Conservation (phyloP, 176 grass and related monocot genomes). For the Zea mays region Zm-B73-REFERENCE-NAM-5.0 NC_050097.1:2833001-2833500, state of each 20-base stretch:
- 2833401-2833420: slow-evolving; percentile 2
- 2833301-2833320: slow-evolving; percentile 94
- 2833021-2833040: no score
- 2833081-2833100: no score
- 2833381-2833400: slow-evolving; percentile 36
- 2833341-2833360: slow-evolving; percentile 95
- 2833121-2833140: slow-evolving; percentile 42
- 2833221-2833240: slow-evolving; percentile 17
- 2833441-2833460: slow-evolving; percentile 21
- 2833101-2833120: neutral
- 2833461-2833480: slow-evolving; percentile 73
- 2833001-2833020: neutral
- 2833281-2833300: slow-evolving; percentile 95
- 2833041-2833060: no score
- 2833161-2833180: slow-evolving; percentile 82
- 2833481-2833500: slow-evolving; percentile 78
- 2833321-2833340: slow-evolving; percentile 83
- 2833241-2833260: slow-evolving; percentile 20
- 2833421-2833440: slow-evolving; percentile 2
- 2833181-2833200: slow-evolving; percentile 89
- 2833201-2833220: slow-evolving; percentile 33
- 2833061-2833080: no score
- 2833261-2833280: slow-evolving; percentile 91
- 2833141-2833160: slow-evolving; percentile 77
- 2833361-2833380: slow-evolving; percentile 90